Conservation (phyloP, 495 filamentous ascomycete genomes). For the Achaetomiella virescens region DNA sequence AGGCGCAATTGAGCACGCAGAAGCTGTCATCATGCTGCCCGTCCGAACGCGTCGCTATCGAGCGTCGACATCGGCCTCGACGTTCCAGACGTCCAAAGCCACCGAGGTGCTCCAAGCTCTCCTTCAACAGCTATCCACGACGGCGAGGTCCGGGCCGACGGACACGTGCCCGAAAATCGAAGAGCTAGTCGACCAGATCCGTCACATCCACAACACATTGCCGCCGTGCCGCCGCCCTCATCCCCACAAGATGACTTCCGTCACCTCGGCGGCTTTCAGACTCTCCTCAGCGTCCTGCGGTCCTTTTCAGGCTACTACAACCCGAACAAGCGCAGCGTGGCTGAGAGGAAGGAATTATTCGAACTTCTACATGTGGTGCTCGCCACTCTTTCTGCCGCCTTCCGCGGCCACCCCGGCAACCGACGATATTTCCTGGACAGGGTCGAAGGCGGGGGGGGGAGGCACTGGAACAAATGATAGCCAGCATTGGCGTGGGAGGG, state of each 20-base stretch:
- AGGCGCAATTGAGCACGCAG: slow-evolving; percentile 4
- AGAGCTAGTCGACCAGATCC: slow-evolving; percentile 34
- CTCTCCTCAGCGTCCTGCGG: slow-evolving; percentile 59
- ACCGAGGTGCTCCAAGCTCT: slow-evolving; percentile 54
- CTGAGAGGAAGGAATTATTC: slow-evolving; percentile 58
- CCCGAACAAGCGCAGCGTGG: slow-evolving; percentile 48
- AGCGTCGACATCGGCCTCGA: slow-evolving; percentile 56
- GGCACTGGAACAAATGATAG: slow-evolving; percentile 64
- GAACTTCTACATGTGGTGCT: slow-evolving; percentile 65
- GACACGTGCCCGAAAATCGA: slow-evolving; percentile 39
- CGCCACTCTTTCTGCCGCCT: slow-evolving; percentile 64
- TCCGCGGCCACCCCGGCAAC: slow-evolving; percentile 80
- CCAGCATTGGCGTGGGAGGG: slow-evolving; percentile 53
- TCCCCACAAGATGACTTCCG: slow-evolving; percentile 72
- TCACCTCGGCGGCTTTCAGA: slow-evolving; percentile 71
- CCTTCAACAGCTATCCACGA: slow-evolving; percentile 47
- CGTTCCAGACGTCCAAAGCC: slow-evolving; percentile 49
- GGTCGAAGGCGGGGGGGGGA: slow-evolving; percentile 71
- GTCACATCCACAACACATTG: slow-evolving; percentile 43
- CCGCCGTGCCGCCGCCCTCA: slow-evolving; percentile 38
- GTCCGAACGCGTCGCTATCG: slow-evolving; percentile 48
- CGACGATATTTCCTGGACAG: slow-evolving; percentile 72
- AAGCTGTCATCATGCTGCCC: slow-evolving; percentile 33
- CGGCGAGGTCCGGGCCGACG: slow-evolving; percentile 12
- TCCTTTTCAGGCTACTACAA: slow-evolving; percentile 69